phyloP scores from a whole-genome alignment of 257 asterid genomes.

The Solanum corneliomulleri region DNA sequence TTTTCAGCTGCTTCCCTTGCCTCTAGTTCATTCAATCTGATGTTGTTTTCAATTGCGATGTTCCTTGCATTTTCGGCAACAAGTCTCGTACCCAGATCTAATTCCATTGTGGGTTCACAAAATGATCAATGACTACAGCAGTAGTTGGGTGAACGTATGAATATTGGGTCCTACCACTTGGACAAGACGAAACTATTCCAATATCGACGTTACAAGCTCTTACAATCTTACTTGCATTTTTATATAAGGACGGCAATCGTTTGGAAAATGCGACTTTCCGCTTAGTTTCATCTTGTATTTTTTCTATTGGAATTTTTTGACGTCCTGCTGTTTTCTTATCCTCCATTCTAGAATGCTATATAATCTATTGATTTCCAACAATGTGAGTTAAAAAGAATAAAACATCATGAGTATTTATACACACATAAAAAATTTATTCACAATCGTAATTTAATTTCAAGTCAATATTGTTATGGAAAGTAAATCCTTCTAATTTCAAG shows the following conservation, averaged over 20 bases:
- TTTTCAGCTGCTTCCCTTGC: no score
- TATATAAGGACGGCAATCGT: neutral
- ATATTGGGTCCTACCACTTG: neutral
- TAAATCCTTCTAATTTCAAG: no score
- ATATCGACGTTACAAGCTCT: neutral
- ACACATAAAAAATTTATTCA: neutral
- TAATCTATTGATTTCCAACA: neutral
- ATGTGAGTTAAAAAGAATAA: neutral
- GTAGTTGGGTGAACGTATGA: neutral
- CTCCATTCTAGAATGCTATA: neutral
- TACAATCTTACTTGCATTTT: neutral
- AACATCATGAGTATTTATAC: neutral
- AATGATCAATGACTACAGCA: neutral
- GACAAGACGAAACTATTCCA: neutral
- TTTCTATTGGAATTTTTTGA: neutral
- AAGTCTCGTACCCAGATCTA: neutral
- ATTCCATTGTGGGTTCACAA: neutral
- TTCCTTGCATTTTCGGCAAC: no score
- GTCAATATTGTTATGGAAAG: neutral
- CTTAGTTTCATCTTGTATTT: neutral
- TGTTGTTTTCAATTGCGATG: no score
- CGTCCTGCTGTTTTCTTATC: neutral
- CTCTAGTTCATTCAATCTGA: no score
- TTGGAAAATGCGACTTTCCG: neutral
- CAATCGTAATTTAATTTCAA: neutral